Evolutionary conservation across 2,329 filamentous ascomycete genomes (phyloP), one percentile per base, ranked within the genome.

Genomic region (Elsinoe batatas): DNA sequence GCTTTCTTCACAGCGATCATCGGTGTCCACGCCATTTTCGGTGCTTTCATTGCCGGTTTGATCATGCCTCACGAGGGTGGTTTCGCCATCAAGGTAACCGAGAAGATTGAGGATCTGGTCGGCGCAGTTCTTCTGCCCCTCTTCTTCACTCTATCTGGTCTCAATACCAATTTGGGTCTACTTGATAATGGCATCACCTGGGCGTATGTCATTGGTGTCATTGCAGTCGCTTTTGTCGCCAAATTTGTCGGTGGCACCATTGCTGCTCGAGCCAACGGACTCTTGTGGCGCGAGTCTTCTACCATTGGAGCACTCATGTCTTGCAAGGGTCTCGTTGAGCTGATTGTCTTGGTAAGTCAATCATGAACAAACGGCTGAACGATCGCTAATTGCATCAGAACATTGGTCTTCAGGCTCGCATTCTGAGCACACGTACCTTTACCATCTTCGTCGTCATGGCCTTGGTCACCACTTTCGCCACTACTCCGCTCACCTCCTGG

Each of bases 381-480:
- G 15, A 32, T n/a, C 51, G 37, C 56, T 47, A 11, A 61, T 30
- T 26, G 1, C 32, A n/a, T 17, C 61, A 83, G 78, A 87, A 87
- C 64, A 89, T 97, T 62, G 89, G 90, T 43, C 76, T 91, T 2
- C 84, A 91, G 72, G 89, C 90, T 17, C 82, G 81, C 35, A 94
- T 95, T 58, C 75, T 95, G 15, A 91, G 86, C 57, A 79, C 78
- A 0, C 77, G 87, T 13, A 94, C 89, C 0, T 95, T 95, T 64
- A 95, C 90, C 53, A 94, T 95, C 55, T 95, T 95, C 62, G 89
- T 95, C 18, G 87, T 95, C 64, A 95, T 95, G 90, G 90, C 90
- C 7, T 75, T 95, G 1, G 76, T 94, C 32, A 94, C 89, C 0
- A 95, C 90, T 0, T 89, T 95, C 57, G 72, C 82, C 0, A 95